A percentile compares a stretch with the other conserved stretches of the same genome.
These are phyloP conservation scores for Boechera divaricarpa DNA, from an alignment of 345 rosid genomes.

Conservation along the genomic window DNA sequence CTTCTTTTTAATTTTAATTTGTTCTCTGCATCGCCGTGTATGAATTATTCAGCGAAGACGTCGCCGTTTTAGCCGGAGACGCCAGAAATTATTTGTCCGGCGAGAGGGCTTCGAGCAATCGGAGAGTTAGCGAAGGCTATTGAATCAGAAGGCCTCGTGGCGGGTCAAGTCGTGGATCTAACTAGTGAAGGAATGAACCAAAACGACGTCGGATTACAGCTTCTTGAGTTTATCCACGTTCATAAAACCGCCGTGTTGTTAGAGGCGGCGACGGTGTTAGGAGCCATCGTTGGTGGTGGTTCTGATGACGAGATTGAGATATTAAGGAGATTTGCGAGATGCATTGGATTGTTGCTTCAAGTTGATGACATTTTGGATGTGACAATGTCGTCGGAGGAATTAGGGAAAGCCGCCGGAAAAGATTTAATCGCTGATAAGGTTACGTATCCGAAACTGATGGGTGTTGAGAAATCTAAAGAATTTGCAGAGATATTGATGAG, in stretches of 20 bases:
- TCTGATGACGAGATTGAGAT: constrained; percentile 67
- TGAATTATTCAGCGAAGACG: constrained; percentile 75
- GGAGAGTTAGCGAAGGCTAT: constrained; percentile 52
- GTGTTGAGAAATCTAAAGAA: constrained; percentile 66
- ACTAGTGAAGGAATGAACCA: constrained; percentile 52
- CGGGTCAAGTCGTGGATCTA: constrained; percentile 63
- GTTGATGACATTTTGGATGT: constrained; percentile 67
- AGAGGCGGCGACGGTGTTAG: constrained; percentile 75
- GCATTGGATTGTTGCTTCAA: constrained; percentile 77
- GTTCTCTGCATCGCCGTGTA: constrained; percentile 75
- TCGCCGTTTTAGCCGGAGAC: constrained; percentile 84
- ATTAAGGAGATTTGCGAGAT: constrained; percentile 71
- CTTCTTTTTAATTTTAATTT: no score
- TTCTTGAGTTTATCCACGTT: constrained; percentile 76
- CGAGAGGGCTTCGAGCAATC: constrained; percentile 49
- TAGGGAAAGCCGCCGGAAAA: constrained; percentile 92
- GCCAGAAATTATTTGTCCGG: constrained; percentile 35
- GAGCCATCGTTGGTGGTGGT: constrained; percentile 81
- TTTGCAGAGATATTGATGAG: constrained; percentile 61
- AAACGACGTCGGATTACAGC: constrained; percentile 56
- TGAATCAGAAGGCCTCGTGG: constrained; percentile 59
- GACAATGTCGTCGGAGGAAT: constrained; percentile 70
- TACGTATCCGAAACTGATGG: constrained; percentile 79
- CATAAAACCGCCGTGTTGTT: constrained; percentile 79
- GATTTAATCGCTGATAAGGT: constrained; percentile 76